Conservation (phyloP, 257 asterid genomes). For the Asclepias syriaca region DNA sequence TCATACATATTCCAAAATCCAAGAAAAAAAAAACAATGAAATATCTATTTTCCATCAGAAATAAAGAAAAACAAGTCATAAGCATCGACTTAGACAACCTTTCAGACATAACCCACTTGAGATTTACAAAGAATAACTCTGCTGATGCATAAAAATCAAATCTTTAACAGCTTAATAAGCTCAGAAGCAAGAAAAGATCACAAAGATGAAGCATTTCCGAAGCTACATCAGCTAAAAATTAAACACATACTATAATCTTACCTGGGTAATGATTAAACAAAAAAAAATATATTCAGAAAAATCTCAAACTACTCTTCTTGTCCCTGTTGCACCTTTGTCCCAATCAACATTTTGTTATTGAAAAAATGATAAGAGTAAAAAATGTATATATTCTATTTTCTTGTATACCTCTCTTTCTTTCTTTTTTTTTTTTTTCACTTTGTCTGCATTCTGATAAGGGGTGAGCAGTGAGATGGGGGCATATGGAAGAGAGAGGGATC, state of each 20-base stretch:
- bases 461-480: background rate
- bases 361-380: background rate
- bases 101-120: conserved; percentile 11
- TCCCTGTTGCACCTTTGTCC: background rate
- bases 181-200: background rate
- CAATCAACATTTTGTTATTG: background rate
- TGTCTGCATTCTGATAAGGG: background rate
- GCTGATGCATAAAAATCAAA: conserved; percentile 5
- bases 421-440: background rate
- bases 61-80: background rate
- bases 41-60: background rate
- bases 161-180: background rate
- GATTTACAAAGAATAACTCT: background rate
- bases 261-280: conserved; percentile 1
- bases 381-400: background rate
- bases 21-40: background rate
- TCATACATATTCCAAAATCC: background rate
- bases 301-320: background rate
- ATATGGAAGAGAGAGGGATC: background rate
- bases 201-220: background rate
- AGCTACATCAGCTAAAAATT: background rate
- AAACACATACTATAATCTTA: background rate
- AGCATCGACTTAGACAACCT: background rate
- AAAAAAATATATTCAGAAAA: background rate
- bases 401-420: background rate